A percentile compares a stretch with the other conserved stretches of the same genome.
These are phyloP conservation scores for Globisporangium splendens DNA, from an alignment of 352 stramenopile species.

Conservation along the genomic window DNA sequence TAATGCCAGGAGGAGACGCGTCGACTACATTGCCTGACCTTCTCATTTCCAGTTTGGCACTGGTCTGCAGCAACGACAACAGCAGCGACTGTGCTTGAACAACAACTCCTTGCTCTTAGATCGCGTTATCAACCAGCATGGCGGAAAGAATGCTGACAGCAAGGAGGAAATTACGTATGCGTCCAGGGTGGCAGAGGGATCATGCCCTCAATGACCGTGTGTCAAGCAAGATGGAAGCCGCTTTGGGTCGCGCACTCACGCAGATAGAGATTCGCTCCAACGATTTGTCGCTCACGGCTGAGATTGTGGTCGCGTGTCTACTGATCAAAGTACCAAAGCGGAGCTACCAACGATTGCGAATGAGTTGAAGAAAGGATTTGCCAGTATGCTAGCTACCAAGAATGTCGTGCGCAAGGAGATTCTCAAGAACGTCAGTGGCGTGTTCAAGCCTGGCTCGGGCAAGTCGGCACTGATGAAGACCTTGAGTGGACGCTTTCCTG, in stretches of 20 bases:
- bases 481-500: slow-evolving; percentile 42
- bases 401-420: slow-evolving; percentile 11
- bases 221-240: slow-evolving; percentile 25
- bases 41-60: too few relatives aligned
- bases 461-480: slow-evolving; percentile 30
- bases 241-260: slow-evolving; percentile 32
- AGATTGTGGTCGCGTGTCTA: slow-evolving; percentile 25
- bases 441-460: slow-evolving; percentile 33
- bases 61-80: too few relatives aligned
- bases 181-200: slow-evolving; percentile 19
- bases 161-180: too few relatives aligned
- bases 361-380: slow-evolving; percentile 16
- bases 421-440: slow-evolving; percentile 18
- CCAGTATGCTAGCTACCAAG: slow-evolving; percentile 19
- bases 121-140: too few relatives aligned
- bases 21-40: too few relatives aligned
- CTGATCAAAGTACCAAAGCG: slow-evolving; percentile 11
- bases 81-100: too few relatives aligned
- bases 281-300: slow-evolving; percentile 34
- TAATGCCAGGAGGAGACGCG: too few relatives aligned
- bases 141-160: too few relatives aligned
- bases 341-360: slow-evolving; percentile 42
- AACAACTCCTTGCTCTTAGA: too few relatives aligned
- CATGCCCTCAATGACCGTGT: slow-evolving; percentile 34
- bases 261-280: slow-evolving; percentile 50